phyloP scores from a whole-genome alignment of 192 early-diverging fungal species.

The Backusella mclennaniae region DNA sequence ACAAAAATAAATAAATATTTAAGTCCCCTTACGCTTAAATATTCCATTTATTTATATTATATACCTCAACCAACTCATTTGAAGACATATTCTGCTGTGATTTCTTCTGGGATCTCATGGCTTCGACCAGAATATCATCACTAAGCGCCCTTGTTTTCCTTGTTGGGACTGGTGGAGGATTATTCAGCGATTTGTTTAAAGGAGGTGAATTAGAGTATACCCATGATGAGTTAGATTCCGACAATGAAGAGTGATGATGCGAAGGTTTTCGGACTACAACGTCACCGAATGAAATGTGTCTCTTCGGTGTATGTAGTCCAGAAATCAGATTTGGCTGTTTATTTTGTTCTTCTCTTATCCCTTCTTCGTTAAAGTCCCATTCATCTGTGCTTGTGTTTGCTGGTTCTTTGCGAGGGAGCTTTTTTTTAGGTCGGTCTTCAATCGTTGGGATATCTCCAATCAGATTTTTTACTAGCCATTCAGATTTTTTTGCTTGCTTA shows the following conservation, averaged over 20 bases:
- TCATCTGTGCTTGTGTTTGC: slow-evolving; percentile 47
- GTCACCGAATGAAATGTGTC: slow-evolving; percentile 45
- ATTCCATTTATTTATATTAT: neutral
- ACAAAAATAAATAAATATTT: neutral
- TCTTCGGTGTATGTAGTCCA: neutral
- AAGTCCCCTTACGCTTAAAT: neutral
- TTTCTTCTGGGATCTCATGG: neutral
- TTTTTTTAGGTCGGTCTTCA: slow-evolving; percentile 63
- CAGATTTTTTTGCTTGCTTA: slow-evolving; percentile 70
- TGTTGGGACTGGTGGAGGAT: slow-evolving; percentile 17
- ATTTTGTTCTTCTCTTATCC: neutral
- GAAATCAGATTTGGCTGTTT: slow-evolving; percentile 10
- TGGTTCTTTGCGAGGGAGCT: slow-evolving; percentile 38
- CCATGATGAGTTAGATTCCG: slow-evolving; percentile 1
- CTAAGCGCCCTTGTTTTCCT: slow-evolving; percentile 21
- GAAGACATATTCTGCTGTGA: neutral
- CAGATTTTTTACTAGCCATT: slow-evolving; percentile 60
- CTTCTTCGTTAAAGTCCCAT: slow-evolving; percentile 64
- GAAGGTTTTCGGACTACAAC: slow-evolving; percentile 35
- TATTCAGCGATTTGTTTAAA: neutral
- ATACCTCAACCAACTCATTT: neutral
- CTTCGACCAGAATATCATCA: slow-evolving; percentile 10
- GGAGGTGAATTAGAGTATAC: slow-evolving; percentile 1
- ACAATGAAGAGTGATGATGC: slow-evolving; percentile 3
- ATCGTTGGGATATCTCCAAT: slow-evolving; percentile 69